Conservation (phyloP, 2,329 filamentous ascomycete genomes). For the Epichloe uncinata region DNA sequence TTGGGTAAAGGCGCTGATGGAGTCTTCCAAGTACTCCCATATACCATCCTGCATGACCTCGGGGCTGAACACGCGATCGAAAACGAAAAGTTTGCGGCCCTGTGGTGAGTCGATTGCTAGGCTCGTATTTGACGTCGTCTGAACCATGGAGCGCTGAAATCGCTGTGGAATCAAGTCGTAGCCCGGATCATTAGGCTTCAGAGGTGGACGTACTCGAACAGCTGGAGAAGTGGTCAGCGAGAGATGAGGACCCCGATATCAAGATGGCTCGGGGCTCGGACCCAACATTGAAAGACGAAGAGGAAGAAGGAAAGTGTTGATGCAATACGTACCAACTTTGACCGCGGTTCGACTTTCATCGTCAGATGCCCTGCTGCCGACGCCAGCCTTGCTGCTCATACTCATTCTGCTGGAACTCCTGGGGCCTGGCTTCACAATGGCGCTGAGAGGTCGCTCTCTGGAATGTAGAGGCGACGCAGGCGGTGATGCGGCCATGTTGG, state of each 20-base stretch:
- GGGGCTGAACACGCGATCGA: slow-evolving; percentile 84
- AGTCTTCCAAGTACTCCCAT: slow-evolving; percentile 89
- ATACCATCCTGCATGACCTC: slow-evolving; percentile 76
- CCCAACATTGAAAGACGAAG: background rate
- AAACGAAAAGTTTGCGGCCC: slow-evolving; percentile 89
- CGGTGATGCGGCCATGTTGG: slow-evolving; percentile 53
- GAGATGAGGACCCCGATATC: background rate
- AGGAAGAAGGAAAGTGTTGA: background rate
- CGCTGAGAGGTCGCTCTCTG: slow-evolving; percentile 63
- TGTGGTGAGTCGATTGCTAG: slow-evolving; percentile 82
- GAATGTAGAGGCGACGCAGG: slow-evolving; percentile 48
- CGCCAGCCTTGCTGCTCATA: slow-evolving; percentile 63
- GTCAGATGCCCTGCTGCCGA: slow-evolving; percentile 71
- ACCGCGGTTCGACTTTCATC: slow-evolving; percentile 85
- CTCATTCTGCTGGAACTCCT: slow-evolving; percentile 78
- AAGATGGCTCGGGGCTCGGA: background rate
- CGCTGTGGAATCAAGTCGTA: slow-evolving; percentile 92
- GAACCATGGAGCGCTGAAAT: slow-evolving; percentile 86
- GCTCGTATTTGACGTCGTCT: slow-evolving; percentile 74
- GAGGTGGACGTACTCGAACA: slow-evolving; percentile 80
- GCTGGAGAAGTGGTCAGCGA: slow-evolving; percentile 35
- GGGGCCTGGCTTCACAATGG: slow-evolving; percentile 58
- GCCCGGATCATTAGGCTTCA: slow-evolving; percentile 73
- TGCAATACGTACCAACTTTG: slow-evolving; percentile 67
- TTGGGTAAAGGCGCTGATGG: slow-evolving; percentile 78